These are phyloP conservation scores for Tetracladium maxilliforme DNA, from an alignment of 2,329 filamentous ascomycete genomes.

Conservation along the genomic window DNA sequence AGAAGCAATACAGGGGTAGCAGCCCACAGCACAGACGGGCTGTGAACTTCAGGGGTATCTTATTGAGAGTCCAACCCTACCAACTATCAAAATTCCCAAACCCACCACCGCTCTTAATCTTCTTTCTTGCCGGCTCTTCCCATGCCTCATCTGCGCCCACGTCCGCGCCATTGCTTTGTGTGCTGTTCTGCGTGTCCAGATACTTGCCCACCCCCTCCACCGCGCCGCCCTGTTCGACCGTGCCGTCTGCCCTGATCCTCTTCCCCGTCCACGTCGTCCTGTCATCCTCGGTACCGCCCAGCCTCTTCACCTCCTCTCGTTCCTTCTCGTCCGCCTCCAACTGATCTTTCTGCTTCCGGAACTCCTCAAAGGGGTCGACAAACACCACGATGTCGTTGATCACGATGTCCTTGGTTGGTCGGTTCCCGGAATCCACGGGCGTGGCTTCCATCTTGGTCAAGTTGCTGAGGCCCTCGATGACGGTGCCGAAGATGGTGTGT, in stretches of 20 bases:
- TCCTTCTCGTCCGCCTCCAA: conserved; percentile 41
- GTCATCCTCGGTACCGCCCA: conserved; percentile 73
- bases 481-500: conserved; percentile 87
- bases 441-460: conserved; percentile 65
- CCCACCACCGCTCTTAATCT: conserved; percentile 65
- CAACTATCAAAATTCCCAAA: conserved; percentile 95
- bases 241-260: conserved; percentile 56
- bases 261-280: conserved; percentile 94
- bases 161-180: conserved; percentile 13
- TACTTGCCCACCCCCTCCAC: conserved; percentile 61
- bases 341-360: conserved; percentile 58
- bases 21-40: neutral
- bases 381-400: conserved; percentile 79
- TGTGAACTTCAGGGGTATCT: neutral
- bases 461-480: conserved; percentile 62
- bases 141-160: conserved; percentile 36
- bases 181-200: conserved; percentile 43
- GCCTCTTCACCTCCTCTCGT: conserved; percentile 44
- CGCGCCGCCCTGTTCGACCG: conserved; percentile 27
- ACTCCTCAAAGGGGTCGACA: conserved; percentile 91
- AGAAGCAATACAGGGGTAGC: neutral
- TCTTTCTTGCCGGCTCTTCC: conserved; percentile 59
- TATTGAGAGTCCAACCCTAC: conserved; percentile 41
- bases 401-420: conserved; percentile 62
- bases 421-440: conserved; percentile 59